phyloP scores from a whole-genome alignment of 2,329 filamentous ascomycete genomes.

The Colletotrichum godetiae region DNA sequence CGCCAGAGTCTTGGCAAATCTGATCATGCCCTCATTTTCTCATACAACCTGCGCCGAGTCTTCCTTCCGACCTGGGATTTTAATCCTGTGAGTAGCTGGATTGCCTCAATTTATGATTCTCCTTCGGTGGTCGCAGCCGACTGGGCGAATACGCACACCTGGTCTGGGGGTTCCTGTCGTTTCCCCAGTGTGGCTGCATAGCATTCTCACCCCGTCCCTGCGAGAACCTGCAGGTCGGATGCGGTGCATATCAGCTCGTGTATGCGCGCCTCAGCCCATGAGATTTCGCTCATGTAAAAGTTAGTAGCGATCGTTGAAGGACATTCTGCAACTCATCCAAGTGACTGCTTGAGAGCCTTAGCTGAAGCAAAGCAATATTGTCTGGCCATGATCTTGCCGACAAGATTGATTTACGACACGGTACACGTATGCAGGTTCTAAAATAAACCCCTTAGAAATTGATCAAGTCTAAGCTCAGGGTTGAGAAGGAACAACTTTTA shows the following conservation, averaged over 20 bases:
- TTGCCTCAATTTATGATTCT: too few relatives aligned
- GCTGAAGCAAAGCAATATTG: neutral
- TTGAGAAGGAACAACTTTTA: too few relatives aligned
- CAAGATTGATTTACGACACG: neutral
- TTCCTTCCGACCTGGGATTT: neutral
- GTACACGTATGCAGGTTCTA: too few relatives aligned
- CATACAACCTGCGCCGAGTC: neutral
- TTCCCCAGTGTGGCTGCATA: neutral
- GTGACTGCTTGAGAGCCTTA: neutral
- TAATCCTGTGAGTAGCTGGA: neutral
- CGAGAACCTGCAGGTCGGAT: neutral
- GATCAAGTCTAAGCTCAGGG: too few relatives aligned
- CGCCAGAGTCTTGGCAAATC: neutral
- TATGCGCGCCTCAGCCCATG: slow-evolving; percentile 15
- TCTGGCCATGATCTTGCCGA: neutral
- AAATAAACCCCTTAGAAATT: too few relatives aligned
- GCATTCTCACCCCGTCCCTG: neutral
- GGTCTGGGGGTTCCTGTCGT: too few relatives aligned
- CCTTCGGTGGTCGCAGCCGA: neutral
- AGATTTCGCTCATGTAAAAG: neutral
- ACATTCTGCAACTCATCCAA: neutral
- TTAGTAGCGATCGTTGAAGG: neutral
- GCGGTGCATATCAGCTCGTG: slow-evolving; percentile 24
- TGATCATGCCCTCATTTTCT: neutral
- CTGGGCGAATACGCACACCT: neutral